Evolutionary conservation across 306 rosid genomes (phyloP).

Genomic region (Prunus salicina): DNA sequence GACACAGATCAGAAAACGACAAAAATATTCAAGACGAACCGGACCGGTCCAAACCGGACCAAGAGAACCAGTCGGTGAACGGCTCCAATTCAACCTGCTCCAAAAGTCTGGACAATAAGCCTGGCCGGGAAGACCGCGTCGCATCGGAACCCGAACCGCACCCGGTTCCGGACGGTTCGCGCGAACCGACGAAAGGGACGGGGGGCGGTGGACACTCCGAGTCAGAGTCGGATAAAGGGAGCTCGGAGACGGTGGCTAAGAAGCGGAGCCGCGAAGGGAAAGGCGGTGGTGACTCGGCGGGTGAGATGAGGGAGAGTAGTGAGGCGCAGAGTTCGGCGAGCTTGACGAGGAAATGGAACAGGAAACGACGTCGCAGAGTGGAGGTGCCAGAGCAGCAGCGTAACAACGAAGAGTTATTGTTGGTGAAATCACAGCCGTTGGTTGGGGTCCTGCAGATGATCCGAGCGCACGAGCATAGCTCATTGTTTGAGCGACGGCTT

Average conservation of each 20-base stretch:
- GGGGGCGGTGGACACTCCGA: neutral
- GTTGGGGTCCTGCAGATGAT: constrained; percentile 47
- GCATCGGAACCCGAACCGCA: constrained; percentile 17
- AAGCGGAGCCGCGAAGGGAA: constrained; percentile 9
- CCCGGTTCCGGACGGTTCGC: constrained; percentile 27
- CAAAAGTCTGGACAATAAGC: constrained; percentile 40
- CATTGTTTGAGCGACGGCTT: constrained; percentile 70
- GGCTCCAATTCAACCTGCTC: constrained; percentile 85
- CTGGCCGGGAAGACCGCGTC: constrained; percentile 20
- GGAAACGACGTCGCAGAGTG: constrained; percentile 32
- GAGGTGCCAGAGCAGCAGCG: constrained; percentile 30
- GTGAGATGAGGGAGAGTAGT: constrained; percentile 59
- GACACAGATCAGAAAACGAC: constrained; percentile 44
- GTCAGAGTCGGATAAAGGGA: constrained; percentile 64
- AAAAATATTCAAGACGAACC: constrained; percentile 32
- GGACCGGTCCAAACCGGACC: constrained; percentile 47
- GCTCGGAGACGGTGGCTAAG: constrained; percentile 52
- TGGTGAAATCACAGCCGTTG: constrained; percentile 57
- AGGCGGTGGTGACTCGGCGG: constrained; percentile 55
- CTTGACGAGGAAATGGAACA: constrained; percentile 46
- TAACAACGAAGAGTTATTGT: constrained; percentile 23
- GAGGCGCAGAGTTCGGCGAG: constrained; percentile 89
- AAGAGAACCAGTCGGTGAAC: constrained; percentile 71
- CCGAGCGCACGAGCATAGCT: constrained; percentile 49
- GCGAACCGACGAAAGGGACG: constrained; percentile 24